These are phyloP conservation scores for Ceriops zippeliana DNA, from an alignment of 345 rosid genomes.

Conservation along the genomic window DNA sequence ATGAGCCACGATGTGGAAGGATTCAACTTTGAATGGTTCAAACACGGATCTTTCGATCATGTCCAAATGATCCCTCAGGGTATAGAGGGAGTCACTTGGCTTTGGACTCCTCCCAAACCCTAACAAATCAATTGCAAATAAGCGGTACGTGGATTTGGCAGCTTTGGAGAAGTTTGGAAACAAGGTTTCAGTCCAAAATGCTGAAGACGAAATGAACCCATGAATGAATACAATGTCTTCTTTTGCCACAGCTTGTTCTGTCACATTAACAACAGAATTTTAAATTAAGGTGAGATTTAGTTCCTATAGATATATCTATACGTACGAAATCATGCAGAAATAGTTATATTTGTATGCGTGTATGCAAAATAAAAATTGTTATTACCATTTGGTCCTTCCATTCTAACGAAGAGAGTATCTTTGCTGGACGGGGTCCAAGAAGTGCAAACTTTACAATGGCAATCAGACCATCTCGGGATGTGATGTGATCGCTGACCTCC, in stretches of 20 bases:
- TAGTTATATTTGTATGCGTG: no score
- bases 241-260: slow-evolving; percentile 32
- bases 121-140: slow-evolving; percentile 76
- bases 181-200: slow-evolving; percentile 93
- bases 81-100: slow-evolving; percentile 89
- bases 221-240: slow-evolving; percentile 91
- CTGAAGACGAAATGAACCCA: slow-evolving; percentile 97
- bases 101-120: slow-evolving; percentile 97
- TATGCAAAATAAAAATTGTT: not conserved
- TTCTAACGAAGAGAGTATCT: slow-evolving; percentile 65
- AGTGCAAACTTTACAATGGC: slow-evolving; percentile 75
- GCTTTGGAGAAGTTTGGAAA: slow-evolving; percentile 80
- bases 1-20: slow-evolving; percentile 96
- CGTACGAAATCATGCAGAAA: no score
- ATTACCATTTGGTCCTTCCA: slow-evolving; percentile 46
- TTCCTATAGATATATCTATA: no score
- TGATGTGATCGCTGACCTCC: slow-evolving; percentile 34
- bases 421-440: slow-evolving; percentile 58
- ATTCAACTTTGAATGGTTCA: slow-evolving; percentile 50
- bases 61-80: slow-evolving; percentile 82
- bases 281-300: no score
- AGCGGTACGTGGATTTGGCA: slow-evolving; percentile 61
- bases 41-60: slow-evolving; percentile 63
- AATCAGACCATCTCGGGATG: slow-evolving; percentile 89
- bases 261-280: no score